Evolutionary conservation across 257 asterid genomes (phyloP), one percentile per base, ranked within the genome.

Genomic region (Petunia secreta): DNA sequence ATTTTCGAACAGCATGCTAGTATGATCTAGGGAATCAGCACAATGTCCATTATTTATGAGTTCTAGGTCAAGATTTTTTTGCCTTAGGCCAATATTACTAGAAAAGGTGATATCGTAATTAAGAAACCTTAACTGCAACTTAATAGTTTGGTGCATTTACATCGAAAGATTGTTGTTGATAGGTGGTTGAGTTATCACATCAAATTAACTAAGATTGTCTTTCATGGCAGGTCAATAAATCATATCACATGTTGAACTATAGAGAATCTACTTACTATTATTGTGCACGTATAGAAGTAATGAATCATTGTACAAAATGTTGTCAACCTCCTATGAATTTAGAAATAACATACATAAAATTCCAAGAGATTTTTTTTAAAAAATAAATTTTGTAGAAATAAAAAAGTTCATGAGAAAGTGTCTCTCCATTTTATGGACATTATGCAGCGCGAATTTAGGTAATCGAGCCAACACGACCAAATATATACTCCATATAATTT

Each of bases 211-310:
- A 36, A 25, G 2, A 40, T 34, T 48, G 36, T 73, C 62, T 73
- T 15, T 34, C 34, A 73, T 73, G 62, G 34, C 50, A 25, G 37
- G 46, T 50, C 78, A 50, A 73, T 73, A 50, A 73, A 52, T 73
- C 48, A 73, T 11, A 5, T 73, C 78, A 73, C 78, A 48, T 50
- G 77, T 48, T 36, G 11, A 73, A 50, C 13, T 34, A 73, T 34
- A 73, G 13, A 73, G 46, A 73, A 50, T 71, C 77, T 48, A 48
- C 50, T 25, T 71, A 71, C 50, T 34, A 71, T 48, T 25, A 25
- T 25, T 25, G 25, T 25, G 60, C 34, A 71, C 44, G 11, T 48
- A 48, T 14, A 48, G 6, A 71, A 2, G 43, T 11, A 34, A 34
- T 48, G 9, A 71, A 10, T 48, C 25, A 46, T 46, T 34, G 43